Evolutionary conservation across 805 yeast species (phyloP).

Genomic region (Scheffersomyces coipomensis): DNA sequence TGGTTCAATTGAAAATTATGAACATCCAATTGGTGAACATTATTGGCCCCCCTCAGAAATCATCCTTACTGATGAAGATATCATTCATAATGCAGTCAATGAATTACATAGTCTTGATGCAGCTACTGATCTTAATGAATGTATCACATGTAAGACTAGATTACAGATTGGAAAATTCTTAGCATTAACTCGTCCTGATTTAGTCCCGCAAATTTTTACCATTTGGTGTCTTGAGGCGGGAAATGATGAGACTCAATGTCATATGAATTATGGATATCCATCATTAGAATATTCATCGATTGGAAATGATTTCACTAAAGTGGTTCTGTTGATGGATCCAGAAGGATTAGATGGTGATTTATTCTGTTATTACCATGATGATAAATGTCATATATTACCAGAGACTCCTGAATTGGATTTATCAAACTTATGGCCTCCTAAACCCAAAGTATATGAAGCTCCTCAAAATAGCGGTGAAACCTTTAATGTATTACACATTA

Average conservation of each 20-base stretch:
- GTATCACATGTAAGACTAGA: slow-evolving; percentile 11
- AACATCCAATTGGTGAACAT: background rate
- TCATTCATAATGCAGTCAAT: slow-evolving; percentile 8
- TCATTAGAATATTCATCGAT: slow-evolving; percentile 26
- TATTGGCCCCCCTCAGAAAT: slow-evolving; percentile 10
- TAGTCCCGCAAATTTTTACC: slow-evolving; percentile 38
- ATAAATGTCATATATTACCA: slow-evolving; percentile 36
- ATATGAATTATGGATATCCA: slow-evolving; percentile 23
- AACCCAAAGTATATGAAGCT: slow-evolving; percentile 19
- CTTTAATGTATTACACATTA: slow-evolving; percentile 62
- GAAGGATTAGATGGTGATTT: slow-evolving; percentile 50
- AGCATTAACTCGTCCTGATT: slow-evolving; percentile 36
- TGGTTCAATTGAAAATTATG: background rate
- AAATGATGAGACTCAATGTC: slow-evolving; percentile 28
- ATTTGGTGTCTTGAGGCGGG: slow-evolving; percentile 43
- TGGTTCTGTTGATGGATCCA: slow-evolving; percentile 52
- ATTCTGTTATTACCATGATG: slow-evolving; percentile 22
- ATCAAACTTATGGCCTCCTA: slow-evolving; percentile 35
- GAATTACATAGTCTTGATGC: slow-evolving; percentile 14
- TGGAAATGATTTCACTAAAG: slow-evolving; percentile 41
- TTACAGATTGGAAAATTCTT: slow-evolving; percentile 20
- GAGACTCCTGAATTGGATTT: slow-evolving; percentile 46
- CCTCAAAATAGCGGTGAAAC: slow-evolving; percentile 23
- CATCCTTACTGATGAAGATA: slow-evolving; percentile 10
- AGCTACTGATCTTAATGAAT: slow-evolving; percentile 10